Base-by-base conservation (phyloP, 2,329 filamentous ascomycete species). In the Sphaerostilbella broomeana region DNA sequence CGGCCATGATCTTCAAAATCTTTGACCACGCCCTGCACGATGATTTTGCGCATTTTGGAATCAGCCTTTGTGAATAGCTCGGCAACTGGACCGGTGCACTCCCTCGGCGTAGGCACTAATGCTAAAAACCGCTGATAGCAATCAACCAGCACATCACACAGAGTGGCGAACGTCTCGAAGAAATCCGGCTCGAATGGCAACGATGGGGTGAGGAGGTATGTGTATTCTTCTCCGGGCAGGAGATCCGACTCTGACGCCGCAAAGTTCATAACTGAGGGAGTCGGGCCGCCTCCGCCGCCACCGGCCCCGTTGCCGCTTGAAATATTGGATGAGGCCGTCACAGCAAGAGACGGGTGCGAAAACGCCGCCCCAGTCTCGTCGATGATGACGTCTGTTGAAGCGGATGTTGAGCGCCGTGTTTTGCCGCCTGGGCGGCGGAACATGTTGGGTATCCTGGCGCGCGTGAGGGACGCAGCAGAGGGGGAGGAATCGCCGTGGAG, bases 161-260 rank as follows among this genome's bases (percentile, higher is more conserved):
- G 72, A 10, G 92, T 95, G 11, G 88, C 84, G 65, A 97, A 97
- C 0, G 89, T 95, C 65, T 94, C 88, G 61, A 90, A 92, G 55
- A 95, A 98, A 62, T 98, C 92, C 0, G 92, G 92, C 48, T 97
- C 89, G 56, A 98, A 98, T 0, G 92, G 92, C 33, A 98, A 67
- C 12, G 81, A 83, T 0, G 92, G 92, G n/a, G 90, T 97, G 15
- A 95, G 73, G 2, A 98, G 72, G 58, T 90, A 81, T 0, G 80
- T 79, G 60, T 95, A 98, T 54, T 94, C 86, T 56, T 94, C 88
- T 25, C 88, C 87, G 0, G 84, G 82, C 1, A 85, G 67, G 17
- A 87, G 70, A 47, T 87, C 84, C 6, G 70, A 74, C 53, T 73
- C 77, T 46, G 72, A 76, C 35, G 71, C 73, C 39, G 65, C 73